phyloP scores from a whole-genome alignment of 2,329 filamentous ascomycete species.

The Claviceps capensis region DNA sequence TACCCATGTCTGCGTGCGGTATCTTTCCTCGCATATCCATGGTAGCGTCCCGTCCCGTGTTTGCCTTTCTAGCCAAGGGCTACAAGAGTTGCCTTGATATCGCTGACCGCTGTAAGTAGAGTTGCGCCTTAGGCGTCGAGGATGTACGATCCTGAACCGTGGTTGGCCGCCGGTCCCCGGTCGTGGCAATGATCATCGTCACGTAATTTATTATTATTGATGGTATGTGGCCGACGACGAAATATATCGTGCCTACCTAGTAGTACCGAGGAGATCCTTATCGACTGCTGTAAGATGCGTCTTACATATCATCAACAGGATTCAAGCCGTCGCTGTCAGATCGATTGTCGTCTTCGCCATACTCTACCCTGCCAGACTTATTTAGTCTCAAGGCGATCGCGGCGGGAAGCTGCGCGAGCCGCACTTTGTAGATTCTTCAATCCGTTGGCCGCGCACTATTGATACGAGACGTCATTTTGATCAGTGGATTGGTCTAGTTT shows the following conservation, averaged over 20 bases:
- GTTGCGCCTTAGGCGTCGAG: slow-evolving; percentile 13
- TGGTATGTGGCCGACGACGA: slow-evolving; percentile 16
- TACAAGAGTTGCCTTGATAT: slow-evolving; percentile 38
- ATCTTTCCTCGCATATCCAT: slow-evolving; percentile 30
- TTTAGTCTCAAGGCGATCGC: slow-evolving; percentile 42
- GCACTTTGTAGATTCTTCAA: slow-evolving; percentile 67
- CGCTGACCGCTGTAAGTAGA: slow-evolving; percentile 11
- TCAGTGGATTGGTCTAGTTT: too few relatives aligned
- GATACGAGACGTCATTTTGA: not conserved
- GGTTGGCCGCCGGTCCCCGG: slow-evolving; percentile 2
- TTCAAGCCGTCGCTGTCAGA: slow-evolving; percentile 45
- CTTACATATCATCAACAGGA: slow-evolving; percentile 41
- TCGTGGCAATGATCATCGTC: not conserved
- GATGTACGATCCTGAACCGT: slow-evolving; percentile 7
- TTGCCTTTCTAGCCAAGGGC: slow-evolving; percentile 33
- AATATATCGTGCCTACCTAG: slow-evolving; percentile 29
- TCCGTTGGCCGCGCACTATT: slow-evolving; percentile 69
- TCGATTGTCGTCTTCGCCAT: slow-evolving; percentile 60
- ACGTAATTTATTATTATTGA: not conserved
- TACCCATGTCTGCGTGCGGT: slow-evolving; percentile 46
- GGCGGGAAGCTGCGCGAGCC: slow-evolving; percentile 50
- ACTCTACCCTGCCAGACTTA: slow-evolving; percentile 26
- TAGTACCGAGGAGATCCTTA: too few relatives aligned
- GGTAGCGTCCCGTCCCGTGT: slow-evolving; percentile 14
- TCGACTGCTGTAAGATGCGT: slow-evolving; percentile 40